These are phyloP conservation scores for Solanum chmielewskii DNA, from an alignment of 257 asterid species.

Conservation along the genomic window DNA sequence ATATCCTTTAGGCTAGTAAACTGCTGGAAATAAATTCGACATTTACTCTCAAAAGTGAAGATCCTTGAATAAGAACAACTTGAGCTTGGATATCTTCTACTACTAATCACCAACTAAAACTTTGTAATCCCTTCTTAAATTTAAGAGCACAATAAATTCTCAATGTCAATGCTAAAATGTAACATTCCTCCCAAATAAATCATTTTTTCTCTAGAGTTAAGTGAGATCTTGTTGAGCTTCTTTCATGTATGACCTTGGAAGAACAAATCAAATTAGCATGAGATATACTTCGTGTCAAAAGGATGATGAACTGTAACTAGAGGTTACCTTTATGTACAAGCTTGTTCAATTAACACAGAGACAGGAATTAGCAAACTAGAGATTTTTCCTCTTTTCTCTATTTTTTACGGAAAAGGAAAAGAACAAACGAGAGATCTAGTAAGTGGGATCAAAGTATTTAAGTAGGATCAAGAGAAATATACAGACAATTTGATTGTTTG, in stretches of 20 bases:
- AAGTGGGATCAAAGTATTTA: not conserved
- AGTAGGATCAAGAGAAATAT: not conserved
- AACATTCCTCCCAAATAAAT: not conserved
- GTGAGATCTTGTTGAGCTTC: not conserved
- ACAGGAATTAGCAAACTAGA: not conserved
- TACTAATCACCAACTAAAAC: not conserved
- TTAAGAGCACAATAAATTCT: not conserved
- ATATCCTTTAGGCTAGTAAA: not conserved
- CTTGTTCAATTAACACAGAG: not conserved
- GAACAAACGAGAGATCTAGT: not conserved
- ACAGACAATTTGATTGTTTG: not conserved
- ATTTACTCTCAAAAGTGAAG: not conserved
- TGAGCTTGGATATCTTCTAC: not conserved
- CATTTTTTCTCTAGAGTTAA: not conserved
- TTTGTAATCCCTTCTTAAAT: not conserved
- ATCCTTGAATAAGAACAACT: not conserved
- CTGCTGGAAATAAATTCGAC: not conserved
- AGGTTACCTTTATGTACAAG: not conserved
- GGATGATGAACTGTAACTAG: not conserved
- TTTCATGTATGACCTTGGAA: not conserved
- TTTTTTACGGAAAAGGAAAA: not conserved
- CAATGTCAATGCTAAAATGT: not conserved
- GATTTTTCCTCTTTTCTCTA: not conserved
- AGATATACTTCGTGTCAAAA: not conserved
- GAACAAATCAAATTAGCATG: not conserved